phyloP scores from a whole-genome alignment of 345 rosid species.

The Moricandia arvensis region DNA sequence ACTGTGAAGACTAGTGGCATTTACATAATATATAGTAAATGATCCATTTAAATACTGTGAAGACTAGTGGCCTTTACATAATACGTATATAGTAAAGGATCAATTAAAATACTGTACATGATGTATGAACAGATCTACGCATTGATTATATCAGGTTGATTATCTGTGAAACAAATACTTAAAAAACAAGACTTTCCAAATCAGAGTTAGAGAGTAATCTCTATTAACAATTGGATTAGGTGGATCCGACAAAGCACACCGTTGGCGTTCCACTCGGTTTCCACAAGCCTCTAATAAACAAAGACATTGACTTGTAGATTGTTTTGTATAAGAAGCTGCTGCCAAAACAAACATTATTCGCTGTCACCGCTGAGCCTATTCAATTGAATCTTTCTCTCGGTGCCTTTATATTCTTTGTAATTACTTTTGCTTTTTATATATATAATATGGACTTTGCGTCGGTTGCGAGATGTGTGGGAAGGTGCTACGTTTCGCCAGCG shows the following conservation, averaged over 20 bases:
- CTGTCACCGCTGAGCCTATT: slow-evolving; percentile 8
- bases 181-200: not conserved
- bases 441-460: slow-evolving; percentile 28
- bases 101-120: no score
- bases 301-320: not conserved
- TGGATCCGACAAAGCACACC: slow-evolving; percentile 18
- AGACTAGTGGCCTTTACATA: no score
- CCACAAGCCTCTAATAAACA: slow-evolving; percentile 24
- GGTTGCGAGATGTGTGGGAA: slow-evolving; percentile 22
- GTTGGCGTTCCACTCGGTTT: not conserved
- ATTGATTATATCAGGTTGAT: not conserved
- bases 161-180: not conserved
- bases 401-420: not conserved
- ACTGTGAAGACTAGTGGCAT: not conserved
- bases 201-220: no score
- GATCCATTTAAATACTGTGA: not conserved
- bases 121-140: not conserved
- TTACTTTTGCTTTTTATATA: not conserved
- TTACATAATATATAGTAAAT: not conserved
- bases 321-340: not conserved
- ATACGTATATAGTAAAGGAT: not conserved
- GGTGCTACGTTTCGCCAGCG: slow-evolving; percentile 11
- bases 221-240: not conserved
- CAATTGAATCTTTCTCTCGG: slow-evolving; percentile 21
- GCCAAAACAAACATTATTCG: not conserved